Evolutionary conservation across 1,139 yeast species (phyloP).

Genomic region (Protomyces gravidus): DNA sequence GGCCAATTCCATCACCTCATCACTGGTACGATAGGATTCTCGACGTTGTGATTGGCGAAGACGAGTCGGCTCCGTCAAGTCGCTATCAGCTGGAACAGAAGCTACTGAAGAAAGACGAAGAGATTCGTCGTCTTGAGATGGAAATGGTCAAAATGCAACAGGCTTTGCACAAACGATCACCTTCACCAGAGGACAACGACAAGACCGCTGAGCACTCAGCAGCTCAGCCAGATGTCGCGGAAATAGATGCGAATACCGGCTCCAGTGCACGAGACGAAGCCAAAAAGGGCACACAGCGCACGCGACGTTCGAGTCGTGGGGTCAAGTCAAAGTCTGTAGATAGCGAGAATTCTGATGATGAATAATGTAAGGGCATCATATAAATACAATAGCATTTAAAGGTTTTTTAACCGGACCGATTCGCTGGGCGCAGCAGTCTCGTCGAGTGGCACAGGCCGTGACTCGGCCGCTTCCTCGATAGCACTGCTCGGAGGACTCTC

Average conservation of each 20-base stretch:
- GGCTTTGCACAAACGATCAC: not conserved
- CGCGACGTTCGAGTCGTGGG: not conserved
- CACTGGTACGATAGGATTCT: slow-evolving; percentile 46
- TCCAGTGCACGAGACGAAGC: not conserved
- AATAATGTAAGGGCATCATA: not conserved
- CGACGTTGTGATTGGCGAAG: slow-evolving; percentile 64
- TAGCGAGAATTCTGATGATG: not conserved
- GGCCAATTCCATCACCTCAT: slow-evolving; percentile 3
- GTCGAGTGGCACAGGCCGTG: no score
- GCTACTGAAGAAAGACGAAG: slow-evolving; percentile 8
- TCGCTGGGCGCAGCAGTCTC: no score
- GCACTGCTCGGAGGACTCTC: no score
- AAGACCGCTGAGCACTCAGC: not conserved
- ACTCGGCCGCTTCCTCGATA: no score
- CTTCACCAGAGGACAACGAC: no score
- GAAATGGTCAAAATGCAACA: slow-evolving; percentile 14
- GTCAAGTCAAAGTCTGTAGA: not conserved
- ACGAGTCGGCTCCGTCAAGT: slow-evolving; percentile 19
- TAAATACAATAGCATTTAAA: no score
- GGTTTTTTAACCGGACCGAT: no score
- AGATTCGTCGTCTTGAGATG: slow-evolving; percentile 10
- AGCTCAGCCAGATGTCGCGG: not conserved
- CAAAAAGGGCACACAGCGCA: not conserved
- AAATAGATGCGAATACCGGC: not conserved
- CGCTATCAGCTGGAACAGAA: slow-evolving; percentile 15